Conservation (phyloP, 2,329 filamentous ascomycete species). For the Dactylella cylindrospora region DNA sequence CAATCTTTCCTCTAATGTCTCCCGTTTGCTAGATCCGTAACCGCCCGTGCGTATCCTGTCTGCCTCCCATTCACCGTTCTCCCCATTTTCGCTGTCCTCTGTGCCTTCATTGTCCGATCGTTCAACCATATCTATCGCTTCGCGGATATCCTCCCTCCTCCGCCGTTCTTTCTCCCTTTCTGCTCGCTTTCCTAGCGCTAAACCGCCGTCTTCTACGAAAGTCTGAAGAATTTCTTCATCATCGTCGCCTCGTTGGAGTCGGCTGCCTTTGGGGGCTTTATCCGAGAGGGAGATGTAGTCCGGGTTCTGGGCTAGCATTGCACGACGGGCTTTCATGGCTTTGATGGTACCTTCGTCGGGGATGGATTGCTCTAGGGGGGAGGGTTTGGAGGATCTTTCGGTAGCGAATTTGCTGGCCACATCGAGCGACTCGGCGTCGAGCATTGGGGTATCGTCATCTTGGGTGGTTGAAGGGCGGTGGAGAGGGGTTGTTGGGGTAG, state of each 20-base stretch:
- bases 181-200: slow-evolving; percentile 24
- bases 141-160: slow-evolving; percentile 25
- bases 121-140: slow-evolving; percentile 40
- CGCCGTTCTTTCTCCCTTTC: slow-evolving; percentile 28
- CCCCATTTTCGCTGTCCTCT: slow-evolving; percentile 7
- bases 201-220: slow-evolving; percentile 38
- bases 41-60: slow-evolving; percentile 34
- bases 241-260: slow-evolving; percentile 29
- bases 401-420: slow-evolving; percentile 28
- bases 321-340: slow-evolving; percentile 33
- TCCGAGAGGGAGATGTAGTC: slow-evolving; percentile 40
- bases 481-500: slow-evolving; percentile 35
- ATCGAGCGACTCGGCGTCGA: slow-evolving; percentile 29
- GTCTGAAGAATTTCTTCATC: slow-evolving; percentile 40
- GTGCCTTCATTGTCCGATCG: slow-evolving; percentile 10
- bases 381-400: slow-evolving; percentile 6
- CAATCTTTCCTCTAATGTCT: slow-evolving; percentile 31
- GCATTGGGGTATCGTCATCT: slow-evolving; percentile 24
- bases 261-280: slow-evolving; percentile 10
- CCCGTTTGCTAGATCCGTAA: slow-evolving; percentile 30
- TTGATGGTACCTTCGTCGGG: slow-evolving; percentile 35
- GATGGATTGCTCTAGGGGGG: slow-evolving; percentile 15
- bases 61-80: slow-evolving; percentile 33
- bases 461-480: slow-evolving; percentile 11
- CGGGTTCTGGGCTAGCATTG: slow-evolving; percentile 30